These are phyloP conservation scores for Phytophthora palmivora DNA, from an alignment of 352 stramenopile species.

Conservation along the genomic window DNA sequence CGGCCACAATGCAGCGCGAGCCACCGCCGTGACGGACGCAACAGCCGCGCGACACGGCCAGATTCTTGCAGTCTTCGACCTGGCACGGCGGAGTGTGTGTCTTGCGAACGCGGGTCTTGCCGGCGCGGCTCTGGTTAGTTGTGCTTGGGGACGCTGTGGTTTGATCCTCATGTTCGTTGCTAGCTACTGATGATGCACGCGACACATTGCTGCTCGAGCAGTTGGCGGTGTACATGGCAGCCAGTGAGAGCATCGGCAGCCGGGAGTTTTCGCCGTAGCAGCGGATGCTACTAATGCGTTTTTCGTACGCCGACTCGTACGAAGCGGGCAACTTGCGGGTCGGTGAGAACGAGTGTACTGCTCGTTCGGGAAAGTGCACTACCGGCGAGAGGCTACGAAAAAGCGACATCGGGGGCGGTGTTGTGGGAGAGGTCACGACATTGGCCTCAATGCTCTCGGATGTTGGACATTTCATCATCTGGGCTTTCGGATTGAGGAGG, in stretches of 20 bases:
- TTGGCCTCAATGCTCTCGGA: constrained; percentile 4
- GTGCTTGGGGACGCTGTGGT: not conserved
- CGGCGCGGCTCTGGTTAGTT: not conserved
- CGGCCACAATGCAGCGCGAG: constrained; percentile 47
- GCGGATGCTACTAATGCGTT: constrained; percentile 18
- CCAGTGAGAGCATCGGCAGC: constrained; percentile 21
- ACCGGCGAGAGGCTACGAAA: constrained; percentile 24
- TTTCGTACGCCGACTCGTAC: constrained; percentile 21
- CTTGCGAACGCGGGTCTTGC: constrained; percentile 39
- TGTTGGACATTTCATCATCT: constrained; percentile 7
- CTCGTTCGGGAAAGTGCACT: constrained; percentile 8
- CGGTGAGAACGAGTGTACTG: constrained; percentile 24
- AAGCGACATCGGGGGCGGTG: constrained; percentile 25
- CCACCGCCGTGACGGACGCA: constrained; percentile 62
- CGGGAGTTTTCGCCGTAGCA: constrained; percentile 21
- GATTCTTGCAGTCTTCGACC: constrained; percentile 67
- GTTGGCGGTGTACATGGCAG: constrained; percentile 23
- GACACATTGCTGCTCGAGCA: constrained; percentile 11
- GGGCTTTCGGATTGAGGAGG: constrained; percentile 41
- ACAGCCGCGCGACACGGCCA: constrained; percentile 55
- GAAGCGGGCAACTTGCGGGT: constrained; percentile 33
- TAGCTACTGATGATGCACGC: constrained; percentile 7
- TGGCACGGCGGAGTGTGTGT: constrained; percentile 60
- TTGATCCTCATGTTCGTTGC: constrained; percentile 9
- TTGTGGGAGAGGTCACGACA: constrained; percentile 15